Base-by-base conservation (phyloP, 805 yeast genomes). In the Candida jianshihensis region DNA sequence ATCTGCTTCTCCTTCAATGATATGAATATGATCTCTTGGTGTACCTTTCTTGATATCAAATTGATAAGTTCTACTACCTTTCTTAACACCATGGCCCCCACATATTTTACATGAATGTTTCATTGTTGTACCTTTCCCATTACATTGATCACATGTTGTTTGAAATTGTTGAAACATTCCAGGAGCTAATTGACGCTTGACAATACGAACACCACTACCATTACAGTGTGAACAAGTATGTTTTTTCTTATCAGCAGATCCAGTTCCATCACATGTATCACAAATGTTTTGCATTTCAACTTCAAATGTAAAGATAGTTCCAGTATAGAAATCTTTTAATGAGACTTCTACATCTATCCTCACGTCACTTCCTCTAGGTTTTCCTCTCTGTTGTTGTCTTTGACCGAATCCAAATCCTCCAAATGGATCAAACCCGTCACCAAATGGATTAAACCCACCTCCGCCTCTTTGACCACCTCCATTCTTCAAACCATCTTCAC, bases 161-260 rank as follows among this genome's bases (percentile, higher is more conserved):
- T 85, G 90, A 48, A 89, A 70, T 42, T 80, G 83, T 60, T 92
- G 97, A 42, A 85, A 64, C 87, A 92, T 85, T 7, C 89, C 89
- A 5, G 94, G 95, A 0, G 86, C 97, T 46, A 90, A 60, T 56
- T 89, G 95, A 40, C 81, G 68, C 34, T 75, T 70, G 37, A 80
- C 72, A 7, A 78, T 55, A 26, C 73, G 59, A 17, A 80, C 66
- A 19, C 98, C 98, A 19, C 63, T 60, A 5, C 98, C 98, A 11
- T 67, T 57, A 65, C 98, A 92, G 34, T 61, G 63, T 1, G 58
- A 44, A 66, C 98, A 92, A 24, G 56, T 59, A 36, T 78, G 80
- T 9, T 66, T 68, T 48, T 77, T 59, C 11, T 90, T 88, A 58
- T 89, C 97, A 32, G 76, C 73, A 2, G 92, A 78, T 1, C 98